phyloP scores from a whole-genome alignment of 192 early-diverging fungal genomes.

The Coemansia guatemalensis region DNA sequence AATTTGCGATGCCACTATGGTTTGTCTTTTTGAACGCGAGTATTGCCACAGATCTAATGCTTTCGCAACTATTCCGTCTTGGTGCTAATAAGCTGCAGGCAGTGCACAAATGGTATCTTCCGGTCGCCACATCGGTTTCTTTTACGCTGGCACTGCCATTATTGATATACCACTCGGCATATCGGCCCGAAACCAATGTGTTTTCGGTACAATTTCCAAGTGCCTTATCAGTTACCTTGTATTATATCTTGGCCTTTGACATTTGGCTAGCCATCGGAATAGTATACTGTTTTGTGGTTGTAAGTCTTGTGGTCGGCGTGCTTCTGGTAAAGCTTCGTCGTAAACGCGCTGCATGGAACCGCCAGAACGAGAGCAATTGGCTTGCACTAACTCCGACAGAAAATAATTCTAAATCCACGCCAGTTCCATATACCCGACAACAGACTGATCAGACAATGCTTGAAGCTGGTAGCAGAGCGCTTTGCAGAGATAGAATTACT shows the following conservation, averaged over 20 bases:
- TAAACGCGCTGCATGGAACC: constrained; percentile 31
- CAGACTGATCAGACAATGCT: background rate
- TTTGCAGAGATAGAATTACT: too few species aligned
- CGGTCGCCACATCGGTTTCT: constrained; percentile 27
- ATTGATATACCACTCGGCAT: constrained; percentile 47
- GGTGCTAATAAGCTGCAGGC: constrained; percentile 24
- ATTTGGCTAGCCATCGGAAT: constrained; percentile 51
- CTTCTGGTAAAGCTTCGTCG: constrained; percentile 38
- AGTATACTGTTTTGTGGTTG: constrained; percentile 45
- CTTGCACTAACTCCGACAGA: constrained; percentile 1
- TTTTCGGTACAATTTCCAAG: constrained; percentile 54
- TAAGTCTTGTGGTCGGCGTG: constrained; percentile 35
- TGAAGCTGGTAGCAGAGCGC: background rate
- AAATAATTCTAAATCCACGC: background rate
- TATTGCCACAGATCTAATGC: constrained; percentile 48
- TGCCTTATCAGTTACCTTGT: constrained; percentile 42
- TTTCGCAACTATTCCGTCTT: constrained; percentile 38
- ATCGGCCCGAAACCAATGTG: constrained; percentile 36
- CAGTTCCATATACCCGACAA: background rate
- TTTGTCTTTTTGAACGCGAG: constrained; percentile 49
- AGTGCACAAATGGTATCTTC: constrained; percentile 48
- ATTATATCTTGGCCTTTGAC: constrained; percentile 53
- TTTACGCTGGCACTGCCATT: constrained; percentile 44
- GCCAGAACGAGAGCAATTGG: constrained; percentile 15
- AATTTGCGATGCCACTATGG: constrained; percentile 55